Base-by-base conservation (phyloP, 805 yeast genomes). In the Candida lessepsii region DNA sequence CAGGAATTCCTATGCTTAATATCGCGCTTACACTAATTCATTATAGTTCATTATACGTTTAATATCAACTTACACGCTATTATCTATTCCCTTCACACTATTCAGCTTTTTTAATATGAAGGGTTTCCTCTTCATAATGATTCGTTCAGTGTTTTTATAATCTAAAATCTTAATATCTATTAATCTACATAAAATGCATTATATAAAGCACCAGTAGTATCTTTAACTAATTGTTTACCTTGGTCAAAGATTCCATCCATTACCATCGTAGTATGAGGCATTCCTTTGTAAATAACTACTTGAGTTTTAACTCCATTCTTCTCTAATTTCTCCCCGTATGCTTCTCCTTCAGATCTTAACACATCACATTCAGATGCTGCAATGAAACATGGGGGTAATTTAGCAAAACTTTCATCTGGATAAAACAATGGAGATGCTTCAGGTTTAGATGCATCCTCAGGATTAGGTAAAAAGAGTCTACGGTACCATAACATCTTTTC, bases 261-360 rank as follows among this genome's bases (percentile, higher is more conserved):
- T 19, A 65, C 75, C 74, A 72, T 68, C 4, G 64, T 71, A n/a
- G 75, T 63, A 51, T 73, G 78, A 5, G 76, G 76, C 33, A 67
- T 60, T 5, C 76, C 75, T 35, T 54, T 51, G 46, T 70, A 71
- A 23, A 67, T 51, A 4, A 52, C 56, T 11, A 67, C 46, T n/a
- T 51, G 52, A 15, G 66, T 57, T 2, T 50, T 32, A 15, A 66
- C 56, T 3, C 76, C 76, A 41, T 67, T 63, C 18, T 51, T 49
- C 32, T 45, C 45, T 37, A 72, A 55, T 45, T 71, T 71, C 9
- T 51, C 60, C 31, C 63, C 64, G 45, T 73, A 73, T 1, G 59
- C 64, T 45, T 67, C 68, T 5, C 67, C 76, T 45, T 73, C 78
- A 5, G 70, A 57, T 33, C 70, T 52, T 38, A 73, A 57, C 9